Conservation (phyloP, 192 early-diverging fungal species). For the Podochytrium sp. region DNA sequence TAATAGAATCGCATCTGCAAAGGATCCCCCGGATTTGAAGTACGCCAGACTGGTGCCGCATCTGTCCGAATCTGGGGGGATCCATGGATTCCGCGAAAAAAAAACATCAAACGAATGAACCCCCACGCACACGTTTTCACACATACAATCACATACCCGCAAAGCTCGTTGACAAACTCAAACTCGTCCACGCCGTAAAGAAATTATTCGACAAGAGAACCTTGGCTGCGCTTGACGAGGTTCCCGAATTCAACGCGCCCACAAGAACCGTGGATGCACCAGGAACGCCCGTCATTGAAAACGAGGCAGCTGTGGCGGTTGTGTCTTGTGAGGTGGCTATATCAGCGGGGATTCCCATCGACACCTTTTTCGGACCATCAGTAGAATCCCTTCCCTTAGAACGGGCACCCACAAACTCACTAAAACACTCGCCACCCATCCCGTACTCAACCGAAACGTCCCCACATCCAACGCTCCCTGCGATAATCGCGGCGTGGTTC, state of each 20-base stretch:
- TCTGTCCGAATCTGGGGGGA: conserved; percentile 1
- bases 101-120: not conserved
- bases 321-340: not conserved
- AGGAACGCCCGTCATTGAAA: not conserved
- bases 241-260: not conserved
- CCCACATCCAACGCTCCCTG: not conserved
- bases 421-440: conserved; percentile 7
- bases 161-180: not conserved
- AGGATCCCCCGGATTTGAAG: conserved; percentile 3
- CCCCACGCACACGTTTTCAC: too few relatives aligned
- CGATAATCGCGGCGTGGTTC: not conserved
- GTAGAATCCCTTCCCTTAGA: not conserved
- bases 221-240: not conserved
- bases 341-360: not conserved
- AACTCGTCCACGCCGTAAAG: not conserved
- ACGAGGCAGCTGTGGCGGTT: not conserved
- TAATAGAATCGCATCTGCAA: conserved; percentile 21
- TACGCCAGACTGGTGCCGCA: not conserved
- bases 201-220: not conserved
- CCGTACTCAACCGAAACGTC: not conserved
- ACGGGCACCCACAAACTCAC: not conserved
- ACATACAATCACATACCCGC: too few relatives aligned
- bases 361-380: not conserved
- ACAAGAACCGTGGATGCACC: not conserved
- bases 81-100: too few relatives aligned